phyloP scores from a whole-genome alignment of 129 eudicot species.

The Chrysanthemum makinoi region DNA sequence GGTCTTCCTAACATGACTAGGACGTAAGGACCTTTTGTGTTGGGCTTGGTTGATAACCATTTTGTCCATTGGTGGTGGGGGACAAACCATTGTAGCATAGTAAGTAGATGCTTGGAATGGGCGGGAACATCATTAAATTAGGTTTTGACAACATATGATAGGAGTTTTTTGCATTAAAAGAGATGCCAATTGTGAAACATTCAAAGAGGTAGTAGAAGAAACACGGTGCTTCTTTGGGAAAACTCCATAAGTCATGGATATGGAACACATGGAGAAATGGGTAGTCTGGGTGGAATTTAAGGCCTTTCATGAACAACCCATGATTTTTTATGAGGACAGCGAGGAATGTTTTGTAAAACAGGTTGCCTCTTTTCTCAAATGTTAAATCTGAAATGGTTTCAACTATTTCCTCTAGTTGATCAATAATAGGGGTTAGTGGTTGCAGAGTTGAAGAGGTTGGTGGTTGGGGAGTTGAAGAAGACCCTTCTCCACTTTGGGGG shows the following conservation, averaged over 20 bases:
- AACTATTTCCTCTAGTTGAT: background rate
- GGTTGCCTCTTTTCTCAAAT: background rate
- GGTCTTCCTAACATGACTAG: too few species aligned
- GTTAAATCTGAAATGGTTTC: background rate
- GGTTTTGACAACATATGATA: too few species aligned
- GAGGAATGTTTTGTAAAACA: too few species aligned
- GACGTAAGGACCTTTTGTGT: too few species aligned
- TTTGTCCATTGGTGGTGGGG: background rate
- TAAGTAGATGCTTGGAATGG: background rate
- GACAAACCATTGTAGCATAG: background rate
- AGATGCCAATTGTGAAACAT: background rate
- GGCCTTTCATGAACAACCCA: background rate
- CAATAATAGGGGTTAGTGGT: background rate
- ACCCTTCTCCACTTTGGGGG: too few species aligned
- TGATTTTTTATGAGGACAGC: background rate
- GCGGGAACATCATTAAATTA: background rate
- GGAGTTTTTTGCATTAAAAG: background rate
- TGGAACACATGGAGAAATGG: background rate
- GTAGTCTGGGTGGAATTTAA: background rate
- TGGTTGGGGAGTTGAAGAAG: background rate
- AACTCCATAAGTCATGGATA: background rate
- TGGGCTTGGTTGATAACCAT: too few species aligned
- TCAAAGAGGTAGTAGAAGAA: background rate
- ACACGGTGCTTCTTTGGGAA: background rate
- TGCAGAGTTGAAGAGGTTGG: background rate